Conservation (phyloP, 2,329 filamentous ascomycete species). For the Alternaria viburni region DNA sequence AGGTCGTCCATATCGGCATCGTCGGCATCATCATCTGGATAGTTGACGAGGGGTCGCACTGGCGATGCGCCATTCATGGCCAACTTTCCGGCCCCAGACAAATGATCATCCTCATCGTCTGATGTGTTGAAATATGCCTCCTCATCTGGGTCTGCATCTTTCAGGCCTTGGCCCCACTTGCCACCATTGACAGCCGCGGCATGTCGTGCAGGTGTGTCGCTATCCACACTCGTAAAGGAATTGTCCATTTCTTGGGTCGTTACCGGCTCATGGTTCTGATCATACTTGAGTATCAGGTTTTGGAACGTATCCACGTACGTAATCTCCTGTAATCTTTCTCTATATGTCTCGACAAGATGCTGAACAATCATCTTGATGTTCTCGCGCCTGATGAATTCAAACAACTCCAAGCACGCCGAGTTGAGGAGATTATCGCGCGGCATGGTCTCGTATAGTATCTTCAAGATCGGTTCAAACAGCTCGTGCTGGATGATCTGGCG, state of each 20-base stretch:
- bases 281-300: constrained; percentile 75
- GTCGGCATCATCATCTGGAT: constrained; percentile 83
- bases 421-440: constrained; percentile 92
- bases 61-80: constrained; percentile 69
- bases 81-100: constrained; percentile 41
- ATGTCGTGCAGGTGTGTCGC: constrained; percentile 51
- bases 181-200: constrained; percentile 61
- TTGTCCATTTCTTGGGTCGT: constrained; percentile 62
- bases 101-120: constrained; percentile 77
- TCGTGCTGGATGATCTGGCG: constrained; percentile 81
- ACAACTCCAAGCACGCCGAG: constrained; percentile 91
- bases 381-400: constrained; percentile 78
- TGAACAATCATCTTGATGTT: constrained; percentile 74
- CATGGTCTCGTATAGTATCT: constrained; percentile 84
- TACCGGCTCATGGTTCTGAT: constrained; percentile 70
- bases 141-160: constrained; percentile 83
- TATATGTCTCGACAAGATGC: constrained; percentile 83
- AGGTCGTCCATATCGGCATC: constrained; percentile 66
- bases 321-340: constrained; percentile 75
- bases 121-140: constrained; percentile 94
- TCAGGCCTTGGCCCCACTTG: constrained; percentile 71
- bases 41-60: constrained; percentile 79
- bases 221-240: constrained; percentile 74
- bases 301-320: constrained; percentile 87
- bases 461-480: constrained; percentile 82